Conservation (phyloP, 495 filamentous ascomycete species). For the Entonaema liquescens region DNA sequence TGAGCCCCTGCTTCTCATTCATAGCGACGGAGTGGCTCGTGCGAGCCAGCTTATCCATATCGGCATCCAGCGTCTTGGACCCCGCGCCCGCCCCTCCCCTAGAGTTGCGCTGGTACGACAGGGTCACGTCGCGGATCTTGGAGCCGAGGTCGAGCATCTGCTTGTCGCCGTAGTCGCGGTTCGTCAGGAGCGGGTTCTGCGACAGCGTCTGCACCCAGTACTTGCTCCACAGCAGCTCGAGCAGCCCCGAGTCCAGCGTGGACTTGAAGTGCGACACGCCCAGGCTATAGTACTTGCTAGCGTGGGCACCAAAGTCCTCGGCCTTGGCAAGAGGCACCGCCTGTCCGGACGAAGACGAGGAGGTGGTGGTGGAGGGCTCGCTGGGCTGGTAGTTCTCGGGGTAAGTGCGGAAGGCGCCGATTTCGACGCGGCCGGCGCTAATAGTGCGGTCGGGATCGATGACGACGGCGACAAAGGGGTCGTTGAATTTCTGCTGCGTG, state of each 20-base stretch:
- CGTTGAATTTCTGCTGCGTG: conserved; percentile 80
- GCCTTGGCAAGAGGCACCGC: conserved; percentile 90
- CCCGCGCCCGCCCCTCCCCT: conserved; percentile 1
- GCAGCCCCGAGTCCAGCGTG: conserved; percentile 81
- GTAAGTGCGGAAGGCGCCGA: conserved; percentile 94
- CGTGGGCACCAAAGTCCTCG: conserved; percentile 95
- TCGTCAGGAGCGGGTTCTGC: conserved; percentile 90
- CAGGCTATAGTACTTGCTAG: conserved; percentile 86
- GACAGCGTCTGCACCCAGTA: conserved; percentile 99
- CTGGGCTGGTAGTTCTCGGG: conserved; percentile 73
- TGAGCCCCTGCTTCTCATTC: conserved; percentile 85
- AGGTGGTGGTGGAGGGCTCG: conserved; percentile 44
- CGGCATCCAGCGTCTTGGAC: conserved; percentile 54
- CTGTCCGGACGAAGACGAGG: conserved; percentile 61
- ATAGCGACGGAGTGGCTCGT: conserved; percentile 82
- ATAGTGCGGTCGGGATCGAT: conserved; percentile 98
- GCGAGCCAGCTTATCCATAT: conserved; percentile 80
- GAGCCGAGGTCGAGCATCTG: conserved; percentile 88
- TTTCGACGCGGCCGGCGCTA: conserved; percentile 93
- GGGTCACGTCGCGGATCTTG: conserved; percentile 74
- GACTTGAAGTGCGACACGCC: conserved; percentile 94
- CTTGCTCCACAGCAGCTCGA: conserved; percentile 97
- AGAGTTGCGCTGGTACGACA: conserved; percentile 52
- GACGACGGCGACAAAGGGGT: conserved; percentile 95
- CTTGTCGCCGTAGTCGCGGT: conserved; percentile 90